Percentiles rank a stretch among this genome's conserved stretches.
These are phyloP conservation scores for Euphrasia confusa DNA, from an alignment of 257 asterid species.

Conservation along the genomic window DNA sequence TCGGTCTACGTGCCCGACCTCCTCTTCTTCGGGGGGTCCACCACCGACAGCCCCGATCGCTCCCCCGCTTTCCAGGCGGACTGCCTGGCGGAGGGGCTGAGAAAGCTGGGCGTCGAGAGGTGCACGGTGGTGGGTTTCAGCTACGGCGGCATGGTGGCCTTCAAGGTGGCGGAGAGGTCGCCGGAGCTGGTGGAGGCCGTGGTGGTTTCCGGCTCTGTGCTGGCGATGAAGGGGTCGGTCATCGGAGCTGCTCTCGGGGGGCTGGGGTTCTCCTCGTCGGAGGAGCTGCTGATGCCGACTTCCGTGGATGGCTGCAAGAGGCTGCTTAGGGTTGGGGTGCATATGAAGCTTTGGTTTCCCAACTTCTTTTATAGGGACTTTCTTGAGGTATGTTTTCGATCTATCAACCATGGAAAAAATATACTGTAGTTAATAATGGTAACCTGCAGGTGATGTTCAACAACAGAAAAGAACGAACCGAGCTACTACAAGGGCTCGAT, in stretches of 20 bases:
- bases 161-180: constrained; percentile 76
- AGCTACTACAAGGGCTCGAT: constrained; percentile 75
- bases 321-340: constrained; percentile 65
- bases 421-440: too few relatives aligned
- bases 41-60: constrained; percentile 52
- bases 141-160: constrained; percentile 96
- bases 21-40: constrained; percentile 80
- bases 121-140: constrained; percentile 84
- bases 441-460: constrained; percentile 67
- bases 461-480: constrained; percentile 79
- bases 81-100: constrained; percentile 52
- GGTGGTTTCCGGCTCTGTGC: constrained; percentile 67
- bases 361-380: constrained; percentile 71
- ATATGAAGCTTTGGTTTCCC: constrained; percentile 90
- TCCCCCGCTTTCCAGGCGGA: constrained; percentile 82
- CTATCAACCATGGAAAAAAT: too few relatives aligned
- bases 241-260: constrained; percentile 42
- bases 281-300: constrained; percentile 70
- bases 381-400: constrained; percentile 47
- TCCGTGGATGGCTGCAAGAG: constrained; percentile 70
- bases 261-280: constrained; percentile 64
- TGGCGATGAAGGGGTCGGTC: constrained; percentile 77
- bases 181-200: constrained; percentile 59
- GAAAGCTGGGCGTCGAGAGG: constrained; percentile 57
- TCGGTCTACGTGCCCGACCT: constrained; percentile 82